phyloP scores from a whole-genome alignment of 768 basidiomycete species.

The Lentinula edodes region DNA sequence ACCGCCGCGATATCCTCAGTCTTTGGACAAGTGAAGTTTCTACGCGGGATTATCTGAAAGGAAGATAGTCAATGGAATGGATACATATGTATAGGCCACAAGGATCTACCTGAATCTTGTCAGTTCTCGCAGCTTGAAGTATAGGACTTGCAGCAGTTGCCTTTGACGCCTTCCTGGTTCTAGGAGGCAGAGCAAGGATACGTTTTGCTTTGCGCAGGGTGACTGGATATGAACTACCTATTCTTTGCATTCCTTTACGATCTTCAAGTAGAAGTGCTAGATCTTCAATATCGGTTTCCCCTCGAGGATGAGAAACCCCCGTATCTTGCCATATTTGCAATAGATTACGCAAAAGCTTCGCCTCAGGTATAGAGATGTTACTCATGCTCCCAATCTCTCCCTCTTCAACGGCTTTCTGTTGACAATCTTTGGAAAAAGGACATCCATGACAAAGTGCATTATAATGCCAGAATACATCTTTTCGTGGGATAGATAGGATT shows the following conservation, averaged over 20 bases:
- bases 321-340: constrained; percentile 22
- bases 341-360: constrained; percentile 30
- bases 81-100: not conserved
- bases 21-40: constrained; percentile 40
- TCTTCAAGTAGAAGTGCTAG: constrained; percentile 31
- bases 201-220: constrained; percentile 33
- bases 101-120: constrained; percentile 24
- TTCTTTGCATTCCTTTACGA: constrained; percentile 18
- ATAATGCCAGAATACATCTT: constrained; percentile 40
- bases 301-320: not conserved
- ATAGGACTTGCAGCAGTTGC: constrained; percentile 24
- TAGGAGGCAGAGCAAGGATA: constrained; percentile 30
- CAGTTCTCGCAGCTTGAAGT: constrained; percentile 31
- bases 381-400: constrained; percentile 39
- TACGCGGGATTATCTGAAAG: constrained; percentile 31
- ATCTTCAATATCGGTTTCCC: constrained; percentile 43
- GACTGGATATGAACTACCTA: constrained; percentile 28
- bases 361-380: constrained; percentile 44
- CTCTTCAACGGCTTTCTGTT: constrained; percentile 24
- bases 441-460: constrained; percentile 44
- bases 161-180: constrained; percentile 10
- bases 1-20: constrained; percentile 39
- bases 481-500: constrained; percentile 26
- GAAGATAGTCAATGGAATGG: not conserved
- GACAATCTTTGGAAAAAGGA: constrained; percentile 32